phyloP scores from a whole-genome alignment of 495 filamentous ascomycete genomes.

The Aspergillus heteromorphus region DNA sequence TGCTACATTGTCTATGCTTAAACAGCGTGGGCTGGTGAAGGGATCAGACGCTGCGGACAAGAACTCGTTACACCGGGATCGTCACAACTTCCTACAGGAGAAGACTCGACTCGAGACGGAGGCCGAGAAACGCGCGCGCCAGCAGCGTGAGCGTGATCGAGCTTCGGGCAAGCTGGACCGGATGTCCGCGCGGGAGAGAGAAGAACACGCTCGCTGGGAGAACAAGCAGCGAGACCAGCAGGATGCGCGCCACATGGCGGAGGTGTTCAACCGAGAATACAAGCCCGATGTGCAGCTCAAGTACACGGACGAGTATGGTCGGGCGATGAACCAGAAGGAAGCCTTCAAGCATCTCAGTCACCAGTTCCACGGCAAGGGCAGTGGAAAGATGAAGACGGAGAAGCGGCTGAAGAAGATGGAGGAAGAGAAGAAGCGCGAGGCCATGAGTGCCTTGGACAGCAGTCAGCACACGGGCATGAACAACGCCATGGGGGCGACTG shows the following conservation, averaged over 20 bases:
- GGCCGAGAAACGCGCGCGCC: constrained; percentile 70
- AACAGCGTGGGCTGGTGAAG: constrained; percentile 74
- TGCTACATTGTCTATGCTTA: constrained; percentile 73
- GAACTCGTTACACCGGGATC: constrained; percentile 66
- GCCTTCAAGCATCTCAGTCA: constrained; percentile 93
- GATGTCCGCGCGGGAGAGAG: constrained; percentile 85
- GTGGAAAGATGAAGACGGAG: constrained; percentile 96
- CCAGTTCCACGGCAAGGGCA: constrained; percentile 97
- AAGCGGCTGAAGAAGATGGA: constrained; percentile 96
- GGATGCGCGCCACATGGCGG: constrained; percentile 71
- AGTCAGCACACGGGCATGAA: constrained; percentile 80
- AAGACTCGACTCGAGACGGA: constrained; percentile 68
- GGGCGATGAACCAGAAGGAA: constrained; percentile 85
- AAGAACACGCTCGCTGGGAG: constrained; percentile 79
- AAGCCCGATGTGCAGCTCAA: constrained; percentile 84
- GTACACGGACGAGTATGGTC: constrained; percentile 83
- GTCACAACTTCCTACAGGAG: constrained; percentile 74
- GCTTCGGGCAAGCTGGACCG: constrained; percentile 72
- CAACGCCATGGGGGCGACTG: constrained; percentile 63
- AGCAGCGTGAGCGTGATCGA: constrained; percentile 83
- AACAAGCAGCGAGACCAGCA: constrained; percentile 81
- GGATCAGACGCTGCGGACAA: constrained; percentile 54
- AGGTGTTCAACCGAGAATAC: constrained; percentile 81
- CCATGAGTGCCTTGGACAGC: constrained; percentile 74
- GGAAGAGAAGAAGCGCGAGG: constrained; percentile 81